A percentile compares a stretch with the other conserved stretches of the same genome.
Evolutionary conservation across 2,329 filamentous ascomycete species (phyloP).

Genomic region (Ploettnerulaceae sp.): DNA sequence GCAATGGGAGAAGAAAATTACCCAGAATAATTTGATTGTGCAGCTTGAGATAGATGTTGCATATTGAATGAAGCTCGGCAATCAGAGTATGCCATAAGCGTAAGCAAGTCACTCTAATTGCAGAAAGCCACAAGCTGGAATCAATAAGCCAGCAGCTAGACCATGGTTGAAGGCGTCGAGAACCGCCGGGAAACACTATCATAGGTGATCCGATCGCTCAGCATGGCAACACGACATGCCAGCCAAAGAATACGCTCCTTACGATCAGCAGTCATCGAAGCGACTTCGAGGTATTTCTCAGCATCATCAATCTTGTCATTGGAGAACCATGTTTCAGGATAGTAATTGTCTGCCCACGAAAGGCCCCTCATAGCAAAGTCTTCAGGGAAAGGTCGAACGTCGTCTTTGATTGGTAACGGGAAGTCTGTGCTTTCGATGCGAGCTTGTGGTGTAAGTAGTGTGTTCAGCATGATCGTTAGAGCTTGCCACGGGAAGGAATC

Average conservation of each 20-base stretch:
- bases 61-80: no score
- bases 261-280: conserved; percentile 22
- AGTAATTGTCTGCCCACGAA: conserved; percentile 27
- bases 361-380: conserved; percentile 31
- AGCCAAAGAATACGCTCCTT: conserved; percentile 27
- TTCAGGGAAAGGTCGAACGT: conserved; percentile 28
- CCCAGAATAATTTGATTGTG: no score
- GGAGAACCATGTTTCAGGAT: conserved; percentile 25
- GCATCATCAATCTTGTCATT: conserved; percentile 29
- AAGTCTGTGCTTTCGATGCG: conserved; percentile 19
- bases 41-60: no score
- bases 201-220: conserved; percentile 18
- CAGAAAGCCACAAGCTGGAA: no score
- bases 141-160: background rate
- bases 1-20: no score
- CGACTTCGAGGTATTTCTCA: conserved; percentile 23
- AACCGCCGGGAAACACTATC: conserved; percentile 5
- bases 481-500: conserved; percentile 27
- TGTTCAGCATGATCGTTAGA: conserved; percentile 26
- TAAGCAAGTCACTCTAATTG: no score
- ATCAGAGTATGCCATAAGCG: no score
- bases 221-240: conserved; percentile 16
- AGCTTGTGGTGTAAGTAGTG: conserved; percentile 20
- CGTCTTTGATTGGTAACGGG: conserved; percentile 26
- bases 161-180: background rate